A percentile compares a stretch with the other conserved stretches of the same genome.
Conservation (phyloP, 2,329 filamentous ascomycete species). For the Pseudogymnoascus sp. region DNA sequence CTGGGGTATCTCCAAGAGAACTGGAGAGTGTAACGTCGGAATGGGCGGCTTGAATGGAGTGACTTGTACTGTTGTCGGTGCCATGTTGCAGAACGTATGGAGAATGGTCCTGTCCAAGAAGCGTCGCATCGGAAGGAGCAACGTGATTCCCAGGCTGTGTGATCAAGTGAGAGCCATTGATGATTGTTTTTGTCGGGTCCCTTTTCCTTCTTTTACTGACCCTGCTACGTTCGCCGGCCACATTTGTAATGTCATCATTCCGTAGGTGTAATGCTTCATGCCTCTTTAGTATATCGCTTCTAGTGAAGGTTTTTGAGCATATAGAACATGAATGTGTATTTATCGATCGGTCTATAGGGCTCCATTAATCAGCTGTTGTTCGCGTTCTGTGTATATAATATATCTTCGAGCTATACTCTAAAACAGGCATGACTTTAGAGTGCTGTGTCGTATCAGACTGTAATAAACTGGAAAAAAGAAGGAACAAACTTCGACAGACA, state of each 20-base stretch:
- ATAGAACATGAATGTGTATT: conserved; percentile 18
- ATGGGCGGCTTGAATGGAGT: background rate
- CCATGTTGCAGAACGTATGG: background rate
- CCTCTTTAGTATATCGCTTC: conserved; percentile 21
- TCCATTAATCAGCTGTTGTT: background rate
- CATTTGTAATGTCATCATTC: background rate
- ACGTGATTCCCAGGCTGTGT: background rate
- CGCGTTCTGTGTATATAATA: background rate
- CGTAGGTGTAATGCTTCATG: conserved; percentile 19
- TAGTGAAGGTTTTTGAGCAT: conserved; percentile 22
- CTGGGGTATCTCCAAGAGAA: background rate
- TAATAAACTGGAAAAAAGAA: conserved; percentile 12
- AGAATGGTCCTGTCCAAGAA: background rate
- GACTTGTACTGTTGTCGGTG: background rate
- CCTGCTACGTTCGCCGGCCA: background rate
- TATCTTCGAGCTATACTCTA: background rate
- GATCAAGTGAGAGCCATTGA: background rate
- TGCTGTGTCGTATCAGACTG: background rate
- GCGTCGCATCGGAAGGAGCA: background rate
- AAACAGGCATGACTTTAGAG: background rate
- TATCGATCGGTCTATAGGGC: background rate
- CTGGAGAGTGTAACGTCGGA: background rate
- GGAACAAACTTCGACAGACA: background rate
- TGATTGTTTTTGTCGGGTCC: background rate
- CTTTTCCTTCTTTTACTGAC: background rate